These are phyloP conservation scores for Kluyveromyces marxianus DNA, from an alignment of 1,139 yeast species.

Conservation along the genomic window DNA sequence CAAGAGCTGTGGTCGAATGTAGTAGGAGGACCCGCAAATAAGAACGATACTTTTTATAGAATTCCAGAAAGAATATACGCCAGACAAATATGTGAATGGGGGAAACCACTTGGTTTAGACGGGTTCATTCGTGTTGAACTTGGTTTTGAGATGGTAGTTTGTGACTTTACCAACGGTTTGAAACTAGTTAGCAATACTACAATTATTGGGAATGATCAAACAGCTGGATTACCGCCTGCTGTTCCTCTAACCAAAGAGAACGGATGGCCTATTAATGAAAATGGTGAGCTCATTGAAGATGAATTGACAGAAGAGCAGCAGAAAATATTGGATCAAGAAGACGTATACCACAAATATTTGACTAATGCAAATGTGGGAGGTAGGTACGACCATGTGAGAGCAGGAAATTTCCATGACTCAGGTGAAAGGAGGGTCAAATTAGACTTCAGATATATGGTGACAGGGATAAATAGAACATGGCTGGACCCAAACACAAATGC, in stretches of 20 bases:
- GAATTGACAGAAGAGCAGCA: conserved; percentile 18
- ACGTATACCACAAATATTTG: conserved; percentile 23
- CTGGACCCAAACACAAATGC: conserved; percentile 40
- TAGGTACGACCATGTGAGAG: conserved; percentile 37
- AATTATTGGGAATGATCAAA: conserved; percentile 32
- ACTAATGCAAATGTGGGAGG: conserved; percentile 27
- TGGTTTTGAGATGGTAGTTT: conserved; percentile 48
- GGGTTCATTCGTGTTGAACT: conserved; percentile 48
- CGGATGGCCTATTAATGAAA: conserved; percentile 22
- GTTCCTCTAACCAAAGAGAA: conserved; percentile 19
- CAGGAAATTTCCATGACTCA: conserved; percentile 38
- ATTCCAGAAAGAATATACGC: conserved; percentile 38
- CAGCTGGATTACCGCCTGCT: conserved; percentile 34
- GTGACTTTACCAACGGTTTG: conserved; percentile 42
- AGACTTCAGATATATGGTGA: conserved; percentile 43
- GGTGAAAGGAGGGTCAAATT: conserved; percentile 41
- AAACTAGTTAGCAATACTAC: conserved; percentile 39
- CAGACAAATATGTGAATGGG: conserved; percentile 45
- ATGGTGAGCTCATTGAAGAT: conserved; percentile 17
- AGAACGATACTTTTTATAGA: conserved; percentile 21
- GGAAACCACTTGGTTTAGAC: conserved; percentile 40
- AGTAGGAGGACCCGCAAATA: conserved; percentile 6
- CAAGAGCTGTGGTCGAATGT: conserved; percentile 37
- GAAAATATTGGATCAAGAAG: conserved; percentile 16
- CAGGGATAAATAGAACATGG: conserved; percentile 43